Conservation (phyloP, 73 alveolate species). For the Blepharisma stoltei region DNA sequence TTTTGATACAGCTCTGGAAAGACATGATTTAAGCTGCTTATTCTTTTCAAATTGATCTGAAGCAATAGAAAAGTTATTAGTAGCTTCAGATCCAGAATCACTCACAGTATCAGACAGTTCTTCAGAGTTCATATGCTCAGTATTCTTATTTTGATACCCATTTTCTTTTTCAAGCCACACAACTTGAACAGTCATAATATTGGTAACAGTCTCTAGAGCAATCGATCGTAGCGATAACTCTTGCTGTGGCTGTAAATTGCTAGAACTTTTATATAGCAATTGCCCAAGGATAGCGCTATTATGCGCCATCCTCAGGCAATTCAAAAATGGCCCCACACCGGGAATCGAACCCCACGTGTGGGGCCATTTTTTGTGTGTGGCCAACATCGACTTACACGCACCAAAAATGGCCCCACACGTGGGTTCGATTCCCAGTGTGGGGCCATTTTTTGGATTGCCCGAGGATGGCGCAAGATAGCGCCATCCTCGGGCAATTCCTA, state of each 20-base stretch:
- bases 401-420: too few species aligned
- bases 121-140: background rate
- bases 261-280: slow-evolving; percentile 47
- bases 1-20: slow-evolving; percentile 86
- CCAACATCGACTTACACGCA: too few species aligned
- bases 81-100: slow-evolving; percentile 22
- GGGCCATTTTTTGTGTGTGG: too few species aligned
- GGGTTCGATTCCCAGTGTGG: too few species aligned
- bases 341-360: too few species aligned
- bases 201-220: slow-evolving; percentile 54
- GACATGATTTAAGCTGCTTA: slow-evolving; percentile 60
- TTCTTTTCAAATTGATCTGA: slow-evolving; percentile 41
- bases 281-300: too few species aligned
- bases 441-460: too few species aligned
- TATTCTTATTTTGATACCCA: background rate
- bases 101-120: slow-evolving; percentile 25
- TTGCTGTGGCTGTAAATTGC: slow-evolving; percentile 42
- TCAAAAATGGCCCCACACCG: too few species aligned
- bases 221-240: slow-evolving; percentile 57
- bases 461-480: too few species aligned
- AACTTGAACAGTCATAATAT: slow-evolving; percentile 39
- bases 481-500: too few species aligned
- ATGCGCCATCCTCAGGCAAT: too few species aligned
- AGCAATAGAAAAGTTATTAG: background rate
- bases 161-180: slow-evolving; percentile 33